phyloP scores from a whole-genome alignment of 2,329 filamentous ascomycete species.

The Cladosporium sp. region DNA sequence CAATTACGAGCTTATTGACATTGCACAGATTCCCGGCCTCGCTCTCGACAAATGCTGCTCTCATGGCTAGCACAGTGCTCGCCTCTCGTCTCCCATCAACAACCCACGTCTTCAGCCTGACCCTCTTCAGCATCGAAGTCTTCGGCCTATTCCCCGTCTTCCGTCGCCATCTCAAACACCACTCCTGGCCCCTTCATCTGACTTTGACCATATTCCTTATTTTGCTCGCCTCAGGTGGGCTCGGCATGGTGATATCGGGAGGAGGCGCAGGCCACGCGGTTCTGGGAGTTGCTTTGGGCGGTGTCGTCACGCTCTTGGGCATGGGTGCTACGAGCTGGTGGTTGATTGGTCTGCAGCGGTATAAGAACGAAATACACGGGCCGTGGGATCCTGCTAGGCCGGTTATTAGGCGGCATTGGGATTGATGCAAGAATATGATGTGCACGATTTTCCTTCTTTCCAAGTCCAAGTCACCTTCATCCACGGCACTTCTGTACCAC shows the following conservation, averaged over 20 bases:
- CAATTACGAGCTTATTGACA: slow-evolving; percentile 17
- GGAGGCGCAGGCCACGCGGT: slow-evolving; percentile 55
- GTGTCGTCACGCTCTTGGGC: slow-evolving; percentile 66
- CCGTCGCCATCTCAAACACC: slow-evolving; percentile 75
- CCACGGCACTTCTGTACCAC: too few species aligned
- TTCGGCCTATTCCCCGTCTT: slow-evolving; percentile 98
- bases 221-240: slow-evolving; percentile 70
- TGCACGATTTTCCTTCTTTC: too few species aligned
- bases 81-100: slow-evolving; percentile 85
- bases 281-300: slow-evolving; percentile 70
- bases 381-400: slow-evolving; percentile 96
- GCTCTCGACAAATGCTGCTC: slow-evolving; percentile 87
- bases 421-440: too few species aligned
- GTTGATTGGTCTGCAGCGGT: slow-evolving; percentile 94
- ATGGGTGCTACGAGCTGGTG: slow-evolving; percentile 98
- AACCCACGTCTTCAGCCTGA: slow-evolving; percentile 89
- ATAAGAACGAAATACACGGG: slow-evolving; percentile 97
- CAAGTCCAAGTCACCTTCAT: too few species aligned
- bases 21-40: slow-evolving; percentile 56
- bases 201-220: slow-evolving; percentile 71
- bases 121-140: slow-evolving; percentile 93
- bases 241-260: slow-evolving; percentile 57
- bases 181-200: slow-evolving; percentile 77
- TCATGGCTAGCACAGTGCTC: slow-evolving; percentile 94
- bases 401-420: slow-evolving; percentile 61